phyloP scores from a whole-genome alignment of 176 grass and related monocot species.

The Luzula sylvatica region DNA sequence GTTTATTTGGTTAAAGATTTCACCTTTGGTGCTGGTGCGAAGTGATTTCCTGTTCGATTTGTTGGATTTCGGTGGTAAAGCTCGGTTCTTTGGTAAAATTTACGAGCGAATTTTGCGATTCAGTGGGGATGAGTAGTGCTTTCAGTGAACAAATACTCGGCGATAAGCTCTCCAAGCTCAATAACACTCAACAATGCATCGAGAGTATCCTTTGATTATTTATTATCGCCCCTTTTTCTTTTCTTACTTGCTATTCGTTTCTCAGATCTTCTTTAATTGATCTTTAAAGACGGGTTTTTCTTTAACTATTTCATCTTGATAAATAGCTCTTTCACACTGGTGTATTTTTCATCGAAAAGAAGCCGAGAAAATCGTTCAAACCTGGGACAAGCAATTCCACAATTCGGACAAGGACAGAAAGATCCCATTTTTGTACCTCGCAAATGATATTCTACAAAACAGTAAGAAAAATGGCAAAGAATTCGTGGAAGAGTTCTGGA shows the following conservation, averaged over 20 bases:
- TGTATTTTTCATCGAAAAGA: conserved; percentile 97
- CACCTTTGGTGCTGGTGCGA: conserved; percentile 1
- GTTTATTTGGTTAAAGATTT: too few relatives aligned
- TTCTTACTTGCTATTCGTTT: neutral
- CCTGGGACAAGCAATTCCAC: conserved; percentile 87
- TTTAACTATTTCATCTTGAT: conserved; percentile 38
- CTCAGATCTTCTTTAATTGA: neutral
- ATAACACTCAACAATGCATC: conserved; percentile 98
- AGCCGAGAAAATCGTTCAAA: conserved; percentile 79
- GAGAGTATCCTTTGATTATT: conserved; percentile 73
- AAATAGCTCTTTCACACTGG: conserved; percentile 88
- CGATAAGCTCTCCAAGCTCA: conserved; percentile 91
- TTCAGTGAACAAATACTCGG: conserved; percentile 87
- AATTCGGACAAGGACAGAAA: conserved; percentile 67
- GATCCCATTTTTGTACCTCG: conserved; percentile 75
- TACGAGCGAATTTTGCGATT: neutral
- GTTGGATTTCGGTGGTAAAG: conserved; percentile 6
- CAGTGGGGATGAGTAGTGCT: conserved; percentile 57
- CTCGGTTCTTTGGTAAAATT: neutral
- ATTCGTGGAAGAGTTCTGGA: conserved; percentile 99
- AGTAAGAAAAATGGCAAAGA: conserved; percentile 88
- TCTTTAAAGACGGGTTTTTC: conserved; percentile 19
- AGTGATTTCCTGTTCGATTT: neutral
- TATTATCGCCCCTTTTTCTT: neutral
- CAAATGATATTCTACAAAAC: conserved; percentile 97